phyloP scores from a whole-genome alignment of 331 rosid genomes.

The Acacia pycnantha region DNA sequence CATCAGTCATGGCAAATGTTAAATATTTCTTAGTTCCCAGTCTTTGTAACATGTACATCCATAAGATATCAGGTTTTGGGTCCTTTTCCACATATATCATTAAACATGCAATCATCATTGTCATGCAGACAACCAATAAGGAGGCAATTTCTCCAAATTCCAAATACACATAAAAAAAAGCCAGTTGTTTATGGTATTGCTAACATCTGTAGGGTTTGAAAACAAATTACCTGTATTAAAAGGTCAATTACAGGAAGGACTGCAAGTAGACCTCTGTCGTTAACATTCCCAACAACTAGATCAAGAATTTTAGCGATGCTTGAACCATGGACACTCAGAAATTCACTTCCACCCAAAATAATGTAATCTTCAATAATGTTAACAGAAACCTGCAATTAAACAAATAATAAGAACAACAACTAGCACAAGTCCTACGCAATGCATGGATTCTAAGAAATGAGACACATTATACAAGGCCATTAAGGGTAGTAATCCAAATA shows the following conservation, averaged over 20 bases:
- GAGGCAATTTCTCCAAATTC: not conserved
- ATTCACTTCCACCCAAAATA: constrained; percentile 82
- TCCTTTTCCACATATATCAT: not conserved
- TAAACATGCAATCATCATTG: not conserved
- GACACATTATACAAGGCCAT: not conserved
- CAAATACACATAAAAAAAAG: not conserved
- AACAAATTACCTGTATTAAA: constrained; percentile 70
- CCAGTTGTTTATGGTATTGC: not conserved
- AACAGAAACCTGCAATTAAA: constrained; percentile 70
- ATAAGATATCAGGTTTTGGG: not conserved
- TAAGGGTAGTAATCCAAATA: not conserved
- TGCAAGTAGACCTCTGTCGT: constrained; percentile 78
- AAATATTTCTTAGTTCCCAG: not conserved
- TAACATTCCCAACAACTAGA: constrained; percentile 85
- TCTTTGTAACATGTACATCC: not conserved
- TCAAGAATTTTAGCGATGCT: constrained; percentile 85
- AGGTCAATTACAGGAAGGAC: constrained; percentile 82
- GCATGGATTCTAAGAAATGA: not conserved
- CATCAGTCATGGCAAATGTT: not conserved
- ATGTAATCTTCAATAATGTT: constrained; percentile 83
- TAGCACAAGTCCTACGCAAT: not conserved
- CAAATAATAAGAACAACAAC: constrained; percentile 6
- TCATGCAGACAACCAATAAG: not conserved
- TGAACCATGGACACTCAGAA: constrained; percentile 80
- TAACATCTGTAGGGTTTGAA: constrained; percentile 15